A percentile compares a stretch with the other conserved stretches of the same genome.
phyloP scores from a whole-genome alignment of 495 filamentous ascomycete species.

The Massariosphaeria phaeospora region DNA sequence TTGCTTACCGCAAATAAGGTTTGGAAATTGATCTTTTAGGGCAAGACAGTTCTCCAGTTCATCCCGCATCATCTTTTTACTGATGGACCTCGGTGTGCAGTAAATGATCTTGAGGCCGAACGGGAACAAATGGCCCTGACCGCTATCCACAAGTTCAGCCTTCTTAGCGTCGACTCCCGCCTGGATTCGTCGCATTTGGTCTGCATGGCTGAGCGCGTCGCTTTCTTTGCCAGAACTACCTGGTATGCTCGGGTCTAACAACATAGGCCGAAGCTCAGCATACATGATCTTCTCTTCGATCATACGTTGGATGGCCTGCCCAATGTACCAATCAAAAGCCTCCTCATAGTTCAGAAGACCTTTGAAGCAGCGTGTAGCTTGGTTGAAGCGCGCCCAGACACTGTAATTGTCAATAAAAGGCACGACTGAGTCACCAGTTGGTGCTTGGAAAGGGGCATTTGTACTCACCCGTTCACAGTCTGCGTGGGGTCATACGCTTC shows the following conservation, averaged over 20 bases:
- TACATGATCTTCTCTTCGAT: constrained; percentile 42
- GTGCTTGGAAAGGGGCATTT: background rate
- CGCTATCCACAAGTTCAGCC: constrained; percentile 25
- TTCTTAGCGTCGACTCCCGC: constrained; percentile 36
- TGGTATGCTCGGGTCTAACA: constrained; percentile 41
- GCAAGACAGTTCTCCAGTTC: constrained; percentile 43
- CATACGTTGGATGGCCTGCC: constrained; percentile 40
- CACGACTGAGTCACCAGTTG: background rate
- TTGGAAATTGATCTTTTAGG: constrained; percentile 46
- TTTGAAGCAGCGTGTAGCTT: constrained; percentile 41
- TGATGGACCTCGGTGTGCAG: constrained; percentile 41
- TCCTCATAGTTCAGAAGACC: constrained; percentile 40
- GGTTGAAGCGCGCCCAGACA: constrained; percentile 43
- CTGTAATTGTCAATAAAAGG: constrained; percentile 21
- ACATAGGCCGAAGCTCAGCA: constrained; percentile 42
- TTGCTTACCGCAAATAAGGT: constrained; percentile 40
- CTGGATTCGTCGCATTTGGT: constrained; percentile 39
- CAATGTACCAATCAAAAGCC: constrained; percentile 40
- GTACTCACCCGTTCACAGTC: constrained; percentile 36
- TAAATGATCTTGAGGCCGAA: constrained; percentile 44
- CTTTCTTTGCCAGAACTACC: constrained; percentile 31
- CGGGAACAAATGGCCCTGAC: constrained; percentile 34
- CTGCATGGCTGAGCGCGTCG: constrained; percentile 27
- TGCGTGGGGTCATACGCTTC: constrained; percentile 32
- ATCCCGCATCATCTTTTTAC: constrained; percentile 30